Conservation (phyloP, 139 green algal species). For the Prasinococcaceae sp. region DNA sequence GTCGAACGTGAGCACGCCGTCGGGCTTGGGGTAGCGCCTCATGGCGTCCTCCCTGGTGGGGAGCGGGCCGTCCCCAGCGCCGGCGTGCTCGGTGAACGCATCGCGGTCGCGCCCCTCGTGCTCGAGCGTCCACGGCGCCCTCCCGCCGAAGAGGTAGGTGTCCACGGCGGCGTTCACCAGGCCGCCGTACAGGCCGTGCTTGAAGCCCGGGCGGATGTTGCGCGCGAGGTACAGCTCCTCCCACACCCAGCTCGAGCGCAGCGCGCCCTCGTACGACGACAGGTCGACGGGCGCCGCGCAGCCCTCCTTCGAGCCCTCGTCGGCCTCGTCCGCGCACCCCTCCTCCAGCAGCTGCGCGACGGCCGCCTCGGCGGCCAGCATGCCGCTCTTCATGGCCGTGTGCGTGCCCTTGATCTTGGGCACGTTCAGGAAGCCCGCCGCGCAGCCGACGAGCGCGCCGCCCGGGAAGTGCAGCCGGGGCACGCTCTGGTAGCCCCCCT, state of each 20-base stretch:
- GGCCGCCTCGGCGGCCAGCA: slow-evolving; percentile 62
- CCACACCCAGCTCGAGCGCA: slow-evolving; percentile 22
- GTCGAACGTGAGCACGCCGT: slow-evolving; percentile 76
- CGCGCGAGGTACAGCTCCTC: slow-evolving; percentile 21
- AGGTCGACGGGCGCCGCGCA: neutral
- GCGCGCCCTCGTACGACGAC: neutral
- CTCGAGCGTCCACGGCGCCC: slow-evolving; percentile 72
- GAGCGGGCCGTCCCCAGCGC: neutral
- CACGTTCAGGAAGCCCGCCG: slow-evolving; percentile 83
- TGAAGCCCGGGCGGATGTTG: slow-evolving; percentile 55
- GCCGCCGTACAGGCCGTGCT: slow-evolving; percentile 24
- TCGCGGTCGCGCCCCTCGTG: slow-evolving; percentile 52
- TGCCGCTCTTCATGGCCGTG: slow-evolving; percentile 84
- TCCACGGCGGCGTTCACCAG: slow-evolving; percentile 57
- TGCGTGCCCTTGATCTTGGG: slow-evolving; percentile 87
- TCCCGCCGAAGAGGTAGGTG: slow-evolving; percentile 43
- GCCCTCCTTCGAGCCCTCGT: neutral
- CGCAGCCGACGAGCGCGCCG: slow-evolving; percentile 78
- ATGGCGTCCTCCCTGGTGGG: too few relatives aligned
- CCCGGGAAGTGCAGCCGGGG: slow-evolving; percentile 71
- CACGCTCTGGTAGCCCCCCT: slow-evolving; percentile 70
- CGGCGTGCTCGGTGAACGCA: neutral
- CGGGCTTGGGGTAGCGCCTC: slow-evolving; percentile 72
- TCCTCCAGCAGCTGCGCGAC: slow-evolving; percentile 33
- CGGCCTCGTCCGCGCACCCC: neutral